Evolutionary conservation across 139 green algal species (phyloP).

Genomic region (Pedinophyceae sp.): DNA sequence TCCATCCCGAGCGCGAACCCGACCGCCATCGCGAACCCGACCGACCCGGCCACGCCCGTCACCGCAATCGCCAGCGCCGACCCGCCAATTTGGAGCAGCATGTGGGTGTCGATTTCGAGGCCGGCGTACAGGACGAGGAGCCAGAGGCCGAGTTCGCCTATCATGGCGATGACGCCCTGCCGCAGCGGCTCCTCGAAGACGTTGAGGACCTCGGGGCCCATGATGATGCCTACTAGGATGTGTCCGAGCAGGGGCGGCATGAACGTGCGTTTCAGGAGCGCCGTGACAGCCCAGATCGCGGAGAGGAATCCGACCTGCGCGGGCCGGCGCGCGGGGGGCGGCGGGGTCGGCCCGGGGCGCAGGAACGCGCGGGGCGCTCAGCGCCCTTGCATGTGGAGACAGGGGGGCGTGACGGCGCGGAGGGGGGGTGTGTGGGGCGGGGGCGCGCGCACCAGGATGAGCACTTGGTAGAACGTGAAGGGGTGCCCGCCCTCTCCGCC

Average conservation of each 20-base stretch:
- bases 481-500: too few species aligned
- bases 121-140: constrained; percentile 12
- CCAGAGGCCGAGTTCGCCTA: constrained; percentile 10
- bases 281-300: neutral
- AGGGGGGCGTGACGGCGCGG: neutral
- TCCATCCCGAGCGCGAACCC: neutral
- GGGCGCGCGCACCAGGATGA: neutral
- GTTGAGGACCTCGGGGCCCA: constrained; percentile 6
- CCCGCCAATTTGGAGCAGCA: constrained; percentile 3
- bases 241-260: constrained; percentile 7
- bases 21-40: neutral
- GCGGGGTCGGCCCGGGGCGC: too few species aligned
- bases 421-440: neutral
- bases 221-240: constrained; percentile 8
- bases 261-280: neutral
- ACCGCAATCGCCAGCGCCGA: neutral
- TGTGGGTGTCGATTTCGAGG: constrained; percentile 8
- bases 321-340: too few species aligned
- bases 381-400: too few species aligned
- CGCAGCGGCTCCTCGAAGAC: neutral
- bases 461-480: neutral
- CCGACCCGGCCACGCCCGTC: neutral
- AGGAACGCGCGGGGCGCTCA: too few species aligned
- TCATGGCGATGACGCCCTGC: constrained; percentile 1
- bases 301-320: neutral